Conservation (phyloP, 306 rosid genomes). For the Citrullus amarus region DNA sequence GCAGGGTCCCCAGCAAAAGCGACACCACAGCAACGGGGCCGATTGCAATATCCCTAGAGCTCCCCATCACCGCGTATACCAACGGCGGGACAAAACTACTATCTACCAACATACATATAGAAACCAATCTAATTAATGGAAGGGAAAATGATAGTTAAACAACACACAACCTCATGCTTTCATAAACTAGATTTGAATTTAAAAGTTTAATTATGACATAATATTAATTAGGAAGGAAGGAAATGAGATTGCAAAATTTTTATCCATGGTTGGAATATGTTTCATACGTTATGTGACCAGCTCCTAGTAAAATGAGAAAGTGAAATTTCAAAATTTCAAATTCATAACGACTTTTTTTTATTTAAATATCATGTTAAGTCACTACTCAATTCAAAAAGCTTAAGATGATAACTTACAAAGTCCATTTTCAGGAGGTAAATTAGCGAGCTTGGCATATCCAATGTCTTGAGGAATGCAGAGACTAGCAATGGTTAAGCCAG, state of each 20-base stretch:
- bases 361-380: too few species aligned
- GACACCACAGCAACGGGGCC: slow-evolving; percentile 90
- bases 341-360: too few species aligned
- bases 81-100: slow-evolving; percentile 71
- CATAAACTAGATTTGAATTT: too few species aligned
- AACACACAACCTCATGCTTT: too few species aligned
- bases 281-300: not conserved
- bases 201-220: too few species aligned
- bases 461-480: slow-evolving; percentile 64
- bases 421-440: slow-evolving; percentile 17
- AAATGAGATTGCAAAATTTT: too few species aligned
- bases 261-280: not conserved
- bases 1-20: slow-evolving; percentile 52
- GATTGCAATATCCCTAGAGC: slow-evolving; percentile 73
- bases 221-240: too few species aligned
- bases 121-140: not conserved
- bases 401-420: slow-evolving; percentile 16
- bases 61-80: slow-evolving; percentile 73
- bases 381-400: too few species aligned
- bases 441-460: slow-evolving; percentile 26
- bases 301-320: not conserved
- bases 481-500: slow-evolving; percentile 66
- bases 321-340: too few species aligned
- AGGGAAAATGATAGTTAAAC: not conserved
- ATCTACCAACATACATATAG: slow-evolving; percentile 21